phyloP scores from a whole-genome alignment of 371 early-diverging fungal species.

The Mucor irregularis region DNA sequence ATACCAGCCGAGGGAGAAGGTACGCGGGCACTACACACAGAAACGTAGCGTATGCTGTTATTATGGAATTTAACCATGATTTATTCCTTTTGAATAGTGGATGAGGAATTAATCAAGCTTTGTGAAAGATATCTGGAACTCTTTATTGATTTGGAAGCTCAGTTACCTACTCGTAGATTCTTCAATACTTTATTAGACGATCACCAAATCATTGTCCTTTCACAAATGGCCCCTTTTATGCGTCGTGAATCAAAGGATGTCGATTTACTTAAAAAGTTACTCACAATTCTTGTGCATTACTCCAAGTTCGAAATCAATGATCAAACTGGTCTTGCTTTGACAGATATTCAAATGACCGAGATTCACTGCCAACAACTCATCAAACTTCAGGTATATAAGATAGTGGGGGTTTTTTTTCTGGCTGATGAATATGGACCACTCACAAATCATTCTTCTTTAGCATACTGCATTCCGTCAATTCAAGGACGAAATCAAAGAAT shows the following conservation, averaged over 20 bases:
- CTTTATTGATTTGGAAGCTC: constrained; percentile 81
- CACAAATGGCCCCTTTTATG: constrained; percentile 57
- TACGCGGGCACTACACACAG: too few relatives aligned
- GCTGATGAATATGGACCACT: too few relatives aligned
- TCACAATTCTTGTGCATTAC: constrained; percentile 67
- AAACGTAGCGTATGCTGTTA: too few relatives aligned
- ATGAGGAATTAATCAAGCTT: constrained; percentile 55
- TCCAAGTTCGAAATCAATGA: constrained; percentile 83
- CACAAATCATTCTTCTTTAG: constrained; percentile 29
- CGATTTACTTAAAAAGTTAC: constrained; percentile 58
- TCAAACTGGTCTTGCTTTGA: constrained; percentile 75
- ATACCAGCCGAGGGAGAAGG: constrained; percentile 55
- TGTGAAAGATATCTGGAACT: constrained; percentile 82
- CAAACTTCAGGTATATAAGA: constrained; percentile 62
- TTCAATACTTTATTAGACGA: constrained; percentile 82
- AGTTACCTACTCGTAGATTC: constrained; percentile 89
- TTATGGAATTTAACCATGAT: too few relatives aligned
- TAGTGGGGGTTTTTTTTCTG: not conserved
- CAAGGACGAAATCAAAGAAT: constrained; percentile 63
- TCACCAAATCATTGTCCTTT: constrained; percentile 70
- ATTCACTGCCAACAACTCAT: constrained; percentile 61
- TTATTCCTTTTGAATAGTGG: constrained; percentile 24
- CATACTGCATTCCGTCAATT: constrained; percentile 67
- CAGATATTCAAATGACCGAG: constrained; percentile 64
- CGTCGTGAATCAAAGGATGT: constrained; percentile 44